phyloP scores from a whole-genome alignment of 2,329 filamentous ascomycete genomes.

The Fusarium sacchari region DNA sequence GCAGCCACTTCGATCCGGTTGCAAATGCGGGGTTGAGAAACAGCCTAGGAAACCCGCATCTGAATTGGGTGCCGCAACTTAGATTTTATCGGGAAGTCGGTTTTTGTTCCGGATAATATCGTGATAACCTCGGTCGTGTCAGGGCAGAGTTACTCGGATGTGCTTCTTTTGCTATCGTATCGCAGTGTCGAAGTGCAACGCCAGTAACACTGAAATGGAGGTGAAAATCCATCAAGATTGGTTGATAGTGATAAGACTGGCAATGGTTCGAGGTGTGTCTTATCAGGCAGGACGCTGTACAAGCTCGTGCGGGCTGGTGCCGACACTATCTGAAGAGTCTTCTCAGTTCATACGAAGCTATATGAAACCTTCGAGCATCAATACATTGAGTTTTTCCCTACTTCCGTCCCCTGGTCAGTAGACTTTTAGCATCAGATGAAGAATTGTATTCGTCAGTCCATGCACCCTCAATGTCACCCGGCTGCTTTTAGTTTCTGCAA shows the following conservation, averaged over 20 bases:
- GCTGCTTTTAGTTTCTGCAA: neutral
- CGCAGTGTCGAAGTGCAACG: neutral
- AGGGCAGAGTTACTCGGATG: slow-evolving; percentile 1
- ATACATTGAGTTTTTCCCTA: neutral
- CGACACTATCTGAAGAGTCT: neutral
- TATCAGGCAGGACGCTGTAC: neutral
- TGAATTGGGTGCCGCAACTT: neutral
- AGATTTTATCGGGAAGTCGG: slow-evolving; percentile 19
- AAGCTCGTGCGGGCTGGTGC: neutral
- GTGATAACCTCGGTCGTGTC: slow-evolving; percentile 23
- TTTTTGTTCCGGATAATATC: slow-evolving; percentile 11
- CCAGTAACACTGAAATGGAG: neutral
- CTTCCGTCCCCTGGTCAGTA: neutral
- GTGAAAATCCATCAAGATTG: neutral
- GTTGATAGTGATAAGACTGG: neutral
- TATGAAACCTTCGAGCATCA: neutral
- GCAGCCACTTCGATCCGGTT: slow-evolving; percentile 30
- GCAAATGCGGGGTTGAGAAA: slow-evolving; percentile 36
- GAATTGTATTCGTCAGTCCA: neutral
- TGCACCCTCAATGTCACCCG: neutral
- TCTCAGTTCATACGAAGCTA: neutral
- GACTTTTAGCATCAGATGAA: neutral
- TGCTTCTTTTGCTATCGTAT: slow-evolving; percentile 11
- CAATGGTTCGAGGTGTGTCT: neutral
- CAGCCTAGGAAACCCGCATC: neutral